phyloP scores from a whole-genome alignment of 257 asterid species.

The Solanum neorickii region DNA sequence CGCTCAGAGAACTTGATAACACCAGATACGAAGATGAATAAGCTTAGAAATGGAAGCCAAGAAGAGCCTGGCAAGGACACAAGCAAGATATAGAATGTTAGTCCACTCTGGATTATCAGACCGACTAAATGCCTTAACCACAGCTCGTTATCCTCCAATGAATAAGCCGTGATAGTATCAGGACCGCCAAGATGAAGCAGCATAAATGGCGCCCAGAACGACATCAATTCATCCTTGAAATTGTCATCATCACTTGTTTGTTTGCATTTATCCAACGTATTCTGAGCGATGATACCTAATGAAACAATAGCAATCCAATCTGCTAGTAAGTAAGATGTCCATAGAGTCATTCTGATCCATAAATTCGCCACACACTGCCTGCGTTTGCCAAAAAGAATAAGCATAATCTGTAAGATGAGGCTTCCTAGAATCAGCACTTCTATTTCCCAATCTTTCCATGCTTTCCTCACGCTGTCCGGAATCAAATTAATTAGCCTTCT shows the following conservation, averaged over 20 bases:
- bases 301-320: conserved; percentile 33
- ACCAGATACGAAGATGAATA: conserved; percentile 15
- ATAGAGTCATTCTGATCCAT: conserved; percentile 27
- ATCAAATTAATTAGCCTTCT: conserved; percentile 16
- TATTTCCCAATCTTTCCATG: conserved; percentile 28
- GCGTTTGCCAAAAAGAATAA: conserved; percentile 21
- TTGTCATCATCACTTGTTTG: background rate
- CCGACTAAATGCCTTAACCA: conserved; percentile 43
- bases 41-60: conserved; percentile 16
- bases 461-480: conserved; percentile 3
- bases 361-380: conserved; percentile 25
- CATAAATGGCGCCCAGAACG: conserved; percentile 51
- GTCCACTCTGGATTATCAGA: conserved; percentile 23
- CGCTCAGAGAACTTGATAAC: conserved; percentile 31
- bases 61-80: conserved; percentile 21
- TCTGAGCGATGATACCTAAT: conserved; percentile 33
- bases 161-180: conserved; percentile 48
- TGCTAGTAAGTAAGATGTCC: conserved; percentile 40
- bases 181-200: conserved; percentile 51
- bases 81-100: conserved; percentile 23
- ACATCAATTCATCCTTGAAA: conserved; percentile 4
- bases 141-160: conserved; percentile 48
- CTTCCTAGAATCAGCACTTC: conserved; percentile 20
- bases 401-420: conserved; percentile 25
- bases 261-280: conserved; percentile 14